These are phyloP conservation scores for Geotrichum carabidarum DNA, from an alignment of 1,139 yeast genomes.

Conservation along the genomic window DNA sequence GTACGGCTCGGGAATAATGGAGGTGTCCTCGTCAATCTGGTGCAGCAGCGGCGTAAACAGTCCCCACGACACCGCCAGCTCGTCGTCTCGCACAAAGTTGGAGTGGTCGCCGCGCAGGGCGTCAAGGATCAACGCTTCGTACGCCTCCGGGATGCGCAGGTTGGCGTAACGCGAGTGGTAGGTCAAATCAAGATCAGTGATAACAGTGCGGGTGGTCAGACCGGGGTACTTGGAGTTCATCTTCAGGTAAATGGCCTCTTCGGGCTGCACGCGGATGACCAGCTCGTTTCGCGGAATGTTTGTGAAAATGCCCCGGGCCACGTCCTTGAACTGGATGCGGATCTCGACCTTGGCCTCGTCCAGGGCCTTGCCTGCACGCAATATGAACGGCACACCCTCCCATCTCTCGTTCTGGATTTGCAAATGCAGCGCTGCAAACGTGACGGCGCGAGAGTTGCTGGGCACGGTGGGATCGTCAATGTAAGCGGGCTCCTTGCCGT, in stretches of 20 bases:
- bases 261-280: constrained; percentile 89
- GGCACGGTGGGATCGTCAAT: constrained; percentile 90
- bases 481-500: constrained; percentile 86
- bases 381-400: constrained; percentile 94
- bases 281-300: constrained; percentile 76
- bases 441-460: constrained; percentile 74
- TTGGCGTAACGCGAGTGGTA: constrained; percentile 69
- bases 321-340: constrained; percentile 84
- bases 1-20: constrained; percentile 55
- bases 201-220: constrained; percentile 68
- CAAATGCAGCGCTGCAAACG: constrained; percentile 82
- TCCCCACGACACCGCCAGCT: constrained; percentile 88
- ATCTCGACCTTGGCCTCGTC: constrained; percentile 89
- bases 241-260: constrained; percentile 88
- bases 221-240: constrained; percentile 94
- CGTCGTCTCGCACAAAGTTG: constrained; percentile 96
- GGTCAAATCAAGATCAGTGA: constrained; percentile 86
- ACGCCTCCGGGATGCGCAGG: constrained; percentile 88
- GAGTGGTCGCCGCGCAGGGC: constrained; percentile 90
- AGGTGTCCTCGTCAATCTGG: constrained; percentile 56
- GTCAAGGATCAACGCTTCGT: constrained; percentile 91
- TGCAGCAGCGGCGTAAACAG: constrained; percentile 87
- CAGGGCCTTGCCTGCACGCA: constrained; percentile 95
- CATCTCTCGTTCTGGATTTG: constrained; percentile 87
- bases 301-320: constrained; percentile 49